Evolutionary conservation across 768 basidiomycete genomes (phyloP), one percentile per base, ranked within the genome.

Genomic region (Mycena leptocephala): DNA sequence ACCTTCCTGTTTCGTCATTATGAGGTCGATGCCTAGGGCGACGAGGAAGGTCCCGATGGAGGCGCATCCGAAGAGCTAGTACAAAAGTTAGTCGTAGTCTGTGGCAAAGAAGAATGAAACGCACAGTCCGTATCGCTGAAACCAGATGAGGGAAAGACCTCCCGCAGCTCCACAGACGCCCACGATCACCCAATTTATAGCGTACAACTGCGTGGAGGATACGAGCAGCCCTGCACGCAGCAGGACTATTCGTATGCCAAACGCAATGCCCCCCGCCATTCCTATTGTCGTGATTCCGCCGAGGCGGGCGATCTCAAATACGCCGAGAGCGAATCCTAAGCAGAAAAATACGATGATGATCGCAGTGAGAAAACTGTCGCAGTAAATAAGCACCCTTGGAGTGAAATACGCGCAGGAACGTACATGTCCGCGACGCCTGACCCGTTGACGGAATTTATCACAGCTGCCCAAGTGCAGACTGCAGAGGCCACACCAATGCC

Each of bases 21-120:
- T 81, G 5, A 94, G 85, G 82, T 94, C 93, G 14, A 90, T 79
- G 26, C 89, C 93, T 11, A 94, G 87, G 33, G 80, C 88, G 18
- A 86, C 84, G 30, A 94, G 82, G 81, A 94, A 94, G 11, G 93
- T 90, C 37, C 94, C 94, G 26, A 86, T 83, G 1, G 92, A 90
- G n/a, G 92, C 87, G 66, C 90, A 92, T 43, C 88, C 86, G 55
- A 87, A 83, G 68, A 88, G 79, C 88, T 91, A 76, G 9, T 33
- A 63, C 51, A 33, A 43, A 30, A 24, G 22, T 68, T 62, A 32
- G 72, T 37, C 13, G 35, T 14, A n/a, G 35, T 33, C 35, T 32
- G 62, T n/a, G 37, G 64, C 30, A 28, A 43, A 33, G 63, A n/a
- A 22, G 53, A 48, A 35, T 46, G 65, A 24, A 14, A 85, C 92